phyloP scores from a whole-genome alignment of 306 rosid genomes.

The Purshia tridentata region DNA sequence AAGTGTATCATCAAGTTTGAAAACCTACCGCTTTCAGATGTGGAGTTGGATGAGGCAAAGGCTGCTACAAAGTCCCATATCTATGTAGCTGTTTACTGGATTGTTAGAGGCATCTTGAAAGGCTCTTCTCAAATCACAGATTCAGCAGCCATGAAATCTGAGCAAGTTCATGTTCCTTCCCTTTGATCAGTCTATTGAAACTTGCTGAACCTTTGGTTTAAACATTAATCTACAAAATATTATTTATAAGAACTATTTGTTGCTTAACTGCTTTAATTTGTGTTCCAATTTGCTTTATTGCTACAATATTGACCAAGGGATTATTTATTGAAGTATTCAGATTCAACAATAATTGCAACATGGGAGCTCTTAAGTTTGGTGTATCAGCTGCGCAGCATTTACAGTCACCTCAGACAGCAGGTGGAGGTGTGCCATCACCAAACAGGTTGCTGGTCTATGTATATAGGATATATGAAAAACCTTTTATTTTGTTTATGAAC shows the following conservation, averaged over 20 bases:
- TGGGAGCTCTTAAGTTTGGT: slow-evolving; percentile 49
- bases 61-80: slow-evolving; percentile 27
- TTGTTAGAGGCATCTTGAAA: slow-evolving; percentile 50
- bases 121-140: slow-evolving; percentile 48
- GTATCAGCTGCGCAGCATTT: slow-evolving; percentile 20
- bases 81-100: slow-evolving; percentile 57
- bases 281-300: not conserved
- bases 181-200: slow-evolving; percentile 23
- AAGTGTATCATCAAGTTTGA: slow-evolving; percentile 61
- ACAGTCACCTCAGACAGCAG: slow-evolving; percentile 28
- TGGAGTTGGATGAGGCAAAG: slow-evolving; percentile 32
- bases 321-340: slow-evolving; percentile 30
- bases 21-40: slow-evolving; percentile 34
- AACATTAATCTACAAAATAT: not conserved
- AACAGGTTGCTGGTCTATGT: slow-evolving; percentile 27
- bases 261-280: not conserved
- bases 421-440: slow-evolving; percentile 32
- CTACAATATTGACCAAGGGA: not conserved
- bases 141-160: slow-evolving; percentile 40
- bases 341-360: slow-evolving; percentile 36
- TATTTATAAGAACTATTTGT: not conserved
- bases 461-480: not conserved
- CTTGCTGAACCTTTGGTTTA: slow-evolving; percentile 1
- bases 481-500: not conserved
- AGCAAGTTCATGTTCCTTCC: slow-evolving; percentile 72